Base-by-base conservation (phyloP, 441 rosid species). In the Brassica balearica region DNA sequence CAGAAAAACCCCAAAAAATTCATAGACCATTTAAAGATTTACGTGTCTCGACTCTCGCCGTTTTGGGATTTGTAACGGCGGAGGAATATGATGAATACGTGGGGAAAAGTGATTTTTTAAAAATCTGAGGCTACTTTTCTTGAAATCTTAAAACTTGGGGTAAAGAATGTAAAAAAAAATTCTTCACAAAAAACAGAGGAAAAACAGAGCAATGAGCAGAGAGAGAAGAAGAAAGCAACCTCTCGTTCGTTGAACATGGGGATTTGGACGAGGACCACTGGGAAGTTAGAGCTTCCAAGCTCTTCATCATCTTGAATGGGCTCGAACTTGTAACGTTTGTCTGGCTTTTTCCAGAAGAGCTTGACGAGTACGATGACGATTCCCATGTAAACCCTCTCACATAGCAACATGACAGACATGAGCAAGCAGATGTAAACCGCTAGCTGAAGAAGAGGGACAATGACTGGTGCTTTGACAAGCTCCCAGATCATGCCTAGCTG, bases 231-330 rank as follows among this genome's bases (percentile, higher is more conserved):
- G 12, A 64, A 10, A 69, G 0, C 1, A 32, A 94, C 99, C 96
- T 95, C 99, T 85, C 73, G 88, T 82, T 95, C 98, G 75, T 95
- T 95, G 86, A 86, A 95, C 99, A 95, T 95, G 75, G 99, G 98
- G 88, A 95, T 95, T 93, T 93, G 99, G 19, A 95, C 67, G 32
- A 95, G 94, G 77, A 93, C 96, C 0, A 88, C 84, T 0, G 99
- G 99, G 84, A 89, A 95, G 79, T 89, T 86, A 2, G 92, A 84
- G 80, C 72, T 84, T 0, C 97, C 98, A n/a, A 86, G 76, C 76
- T 95, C 99, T 32, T 85, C 80, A 69, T 95, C 99, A 10, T 95
- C 99, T 17, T 92, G 85, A 51, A 95, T 78, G 20, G 88, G 71
- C 36, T 89, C 85, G 84, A 93, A 95, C 0, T 91, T 91, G 90